Base-by-base conservation (phyloP, 345 rosid genomes). In the Citrus cavaleriei region DNA sequence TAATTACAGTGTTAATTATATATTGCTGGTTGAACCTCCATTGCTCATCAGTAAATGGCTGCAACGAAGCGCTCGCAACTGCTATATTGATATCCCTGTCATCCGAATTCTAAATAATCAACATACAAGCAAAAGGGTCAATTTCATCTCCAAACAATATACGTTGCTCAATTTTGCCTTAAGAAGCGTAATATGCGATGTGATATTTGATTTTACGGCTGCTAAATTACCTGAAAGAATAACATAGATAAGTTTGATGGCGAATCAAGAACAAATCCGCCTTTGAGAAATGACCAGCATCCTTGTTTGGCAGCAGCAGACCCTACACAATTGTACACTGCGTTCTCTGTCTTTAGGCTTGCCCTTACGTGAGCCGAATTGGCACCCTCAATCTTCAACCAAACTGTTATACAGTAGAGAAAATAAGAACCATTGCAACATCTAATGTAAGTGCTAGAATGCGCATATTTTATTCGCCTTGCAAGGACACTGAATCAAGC, bases 261-360 rank as follows among this genome's bases (percentile, higher is more conserved):
- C 27, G 89, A 85, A 72, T 86, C 68, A 51, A 92, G 88, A 78
- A 84, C 59, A 76, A 93, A 95, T 30, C 99, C 98, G 24, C 99
- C 99, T 80, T 95, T 95, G 79, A 95, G 97, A 84, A 93, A 95
- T 34, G 98, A 93, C 98, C 99, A 95, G 80, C 99, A 95, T 42
- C 93, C 97, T 63, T 21, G 71, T 70, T 83, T 82, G 0, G 93
- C 97, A 30, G 87, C 24, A 32, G 89, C 96, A 79, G 89, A 90
- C 67, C 98, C 98, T 34, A 92, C 84, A 59, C 99, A 93, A 75
- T 76, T 40, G 3, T 34, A 73, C 5, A 78, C 79, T 54, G 55
- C 32, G 54, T 79, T 68, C 65, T 92, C 93, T 75, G 95, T 73
- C 77, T 80, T 87, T 27, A 95, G 85, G 81, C 86, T 93, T 70